Percentiles rank a stretch among this genome's conserved stretches.
Conservation (phyloP, 768 basidiomycete species). For the Heimioporus sp. region DNA sequence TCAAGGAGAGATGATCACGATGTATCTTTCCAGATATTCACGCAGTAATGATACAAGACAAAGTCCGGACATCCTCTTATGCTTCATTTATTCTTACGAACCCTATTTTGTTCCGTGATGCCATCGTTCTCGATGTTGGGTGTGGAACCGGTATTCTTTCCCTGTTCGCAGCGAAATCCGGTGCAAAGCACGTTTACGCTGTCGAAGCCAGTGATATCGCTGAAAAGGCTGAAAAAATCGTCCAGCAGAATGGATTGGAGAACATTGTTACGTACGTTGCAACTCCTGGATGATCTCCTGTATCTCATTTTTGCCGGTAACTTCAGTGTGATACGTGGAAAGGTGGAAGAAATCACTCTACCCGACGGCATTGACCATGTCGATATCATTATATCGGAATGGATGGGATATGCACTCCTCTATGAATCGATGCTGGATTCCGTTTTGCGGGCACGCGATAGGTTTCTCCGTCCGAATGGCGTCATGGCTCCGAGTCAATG, state of each 20-base stretch:
- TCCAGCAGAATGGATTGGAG: slow-evolving; percentile 71
- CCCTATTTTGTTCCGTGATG: slow-evolving; percentile 76
- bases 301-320: slow-evolving; percentile 5
- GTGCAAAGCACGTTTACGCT: slow-evolving; percentile 87
- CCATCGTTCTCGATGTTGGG: slow-evolving; percentile 91
- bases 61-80: slow-evolving; percentile 90
- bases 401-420: slow-evolving; percentile 93
- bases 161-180: slow-evolving; percentile 84
- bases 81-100: slow-evolving; percentile 87
- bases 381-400: slow-evolving; percentile 95
- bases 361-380: slow-evolving; percentile 74
- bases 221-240: slow-evolving; percentile 71
- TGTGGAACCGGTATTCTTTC: slow-evolving; percentile 95
- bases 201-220: slow-evolving; percentile 89
- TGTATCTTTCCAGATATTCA: slow-evolving; percentile 68
- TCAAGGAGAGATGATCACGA: background rate
- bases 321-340: slow-evolving; percentile 76
- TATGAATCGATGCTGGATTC: slow-evolving; percentile 99
- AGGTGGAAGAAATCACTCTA: slow-evolving; percentile 83
- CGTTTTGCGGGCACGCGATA: slow-evolving; percentile 83
- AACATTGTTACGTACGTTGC: slow-evolving; percentile 61
- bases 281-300: background rate
- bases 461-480: slow-evolving; percentile 69
- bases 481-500: slow-evolving; percentile 92
- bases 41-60: slow-evolving; percentile 94